Evolutionary conservation across 83 land plant species (phyloP), one percentile per base, ranked within the genome.

Genomic region (Thuja plicata): DNA sequence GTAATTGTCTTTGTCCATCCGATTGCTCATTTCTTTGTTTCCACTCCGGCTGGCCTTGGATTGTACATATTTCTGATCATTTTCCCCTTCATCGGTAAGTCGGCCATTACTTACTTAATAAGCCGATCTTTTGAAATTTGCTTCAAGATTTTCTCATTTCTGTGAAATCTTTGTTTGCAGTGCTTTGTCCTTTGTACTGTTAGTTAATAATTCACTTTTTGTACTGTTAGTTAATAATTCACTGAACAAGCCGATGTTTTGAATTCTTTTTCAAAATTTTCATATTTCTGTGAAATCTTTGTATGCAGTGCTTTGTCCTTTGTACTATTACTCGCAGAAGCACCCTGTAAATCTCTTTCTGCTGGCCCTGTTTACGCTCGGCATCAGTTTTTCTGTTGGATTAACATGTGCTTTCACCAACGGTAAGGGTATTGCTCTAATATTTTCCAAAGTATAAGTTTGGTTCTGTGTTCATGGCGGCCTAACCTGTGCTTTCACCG

Each of bases 311-410:
- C 50, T 46, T 46, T 46, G 50, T 46, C 95, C 95, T 24, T 91
- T 98, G 91, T 94, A 88, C 85, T 93, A 86, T 81, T 98, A 94
- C 89, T 89, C 92, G 32, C 95, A 95, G 90, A 92, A 66, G 48
- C 97, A 96, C 87, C 99, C 98, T 0, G 62, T 95, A 78, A 98
- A 98, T 87, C 91, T 92, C 27, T 52, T 97, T 30, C 91, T 98
- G 41, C 94, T 96, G 46, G 93, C 92, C 19, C 46, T 96, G 19
- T 98, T 96, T 89, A 98, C 97, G 70, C 91, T 93, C 8, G 79
- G 92, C 9, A 89, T 98, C 11, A 94, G 97, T 81, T 93, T 97
- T 62, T 84, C 91, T 3, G 90, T 96, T 62, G 98, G 99, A 38
- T 90, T 98, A 83, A 91, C 97, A 7, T 95, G 97, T 70, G 92